Evolutionary conservation across 768 basidiomycete species (phyloP), one percentile per base, ranked within the genome.

Genomic region (Trametopsis cervina): DNA sequence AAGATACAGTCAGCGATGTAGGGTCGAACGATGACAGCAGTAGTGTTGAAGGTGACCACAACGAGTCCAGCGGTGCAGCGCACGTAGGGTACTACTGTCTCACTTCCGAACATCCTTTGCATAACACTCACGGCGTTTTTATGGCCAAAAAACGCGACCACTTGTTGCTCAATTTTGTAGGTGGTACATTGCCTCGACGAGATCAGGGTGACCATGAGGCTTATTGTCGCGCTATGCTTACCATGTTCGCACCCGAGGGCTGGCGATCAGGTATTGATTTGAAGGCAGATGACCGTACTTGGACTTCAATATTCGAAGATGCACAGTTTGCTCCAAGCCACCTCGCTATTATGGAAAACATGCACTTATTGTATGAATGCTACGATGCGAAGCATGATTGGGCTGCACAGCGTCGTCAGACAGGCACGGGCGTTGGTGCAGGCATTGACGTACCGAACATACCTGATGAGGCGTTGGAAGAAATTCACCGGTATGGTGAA

Each of bases 351-450:
- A 69, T 53, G 42, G n/a, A 40, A 10, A 47, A 47, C 35, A 47
- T 52, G 44, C 42, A 52, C 17, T 17, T 70, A 0, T 20, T 49
- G 23, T 68, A 48, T 36, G 51, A 52, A 29, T 48, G 51, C 41
- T 15, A 48, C 1, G 51, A n/a, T n/a, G n/a, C n/a, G n/a, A n/a
- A n/a, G n/a, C n/a, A n/a, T n/a, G n/a, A n/a, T n/a, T n/a, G n/a
- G 46, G 49, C 22, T 41, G 49, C 23, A 47, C 27, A 21, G 40
- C 46, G 4, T 10, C 50, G 23, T 7, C 18, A 15, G 7, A 9
- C 10, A 9, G 15, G 7, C 7, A 7, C 18, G 15, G 21, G 9
- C 10, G 18, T 17, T 9, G 36, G 7, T n/a, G 44, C 15, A 10
- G 15, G 11, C 5, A 2, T 13, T 21, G 12, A 5, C 15, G 3